Base-by-base conservation (phyloP, 2,329 filamentous ascomycete species). In the Emergomyces pasteurianus region DNA sequence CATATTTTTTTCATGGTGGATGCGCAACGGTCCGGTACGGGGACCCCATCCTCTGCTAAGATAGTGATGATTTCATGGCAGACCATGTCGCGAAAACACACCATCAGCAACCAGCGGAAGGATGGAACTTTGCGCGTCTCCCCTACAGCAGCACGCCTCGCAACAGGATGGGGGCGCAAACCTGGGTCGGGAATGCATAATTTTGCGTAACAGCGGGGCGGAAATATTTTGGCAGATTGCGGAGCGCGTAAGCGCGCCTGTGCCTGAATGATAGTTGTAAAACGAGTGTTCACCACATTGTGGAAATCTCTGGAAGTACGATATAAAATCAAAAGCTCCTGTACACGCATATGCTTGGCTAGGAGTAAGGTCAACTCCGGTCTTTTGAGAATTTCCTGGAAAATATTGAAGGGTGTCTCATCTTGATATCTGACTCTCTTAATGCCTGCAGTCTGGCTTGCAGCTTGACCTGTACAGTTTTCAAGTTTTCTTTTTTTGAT, bases 41-140 rank as follows among this genome's bases (percentile, higher is more conserved):
- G 78, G 61, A 85, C 80, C 1, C 85, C 86, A 50, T 80, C 74
- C 16, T 80, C 75, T 0, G 81, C 81, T 65, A 91, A 76, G 14
- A 80, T 74, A 16, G 80, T 80, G n/a, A 88, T 70, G 64, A 90
- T 88, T 65, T 88, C 82, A 31, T 79, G 75, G 62, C 83, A 79
- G 42, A 79, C 78, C 46, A 77, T 75, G 64, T 87, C 76, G 12
- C 86, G 80, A 62, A 77, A 81, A 63, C 83, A 71, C 0, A 90
- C 78, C 81, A 92, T 85, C 61, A 82, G 78, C 7, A 90, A 77
- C 81, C 87, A 94, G 52, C 77, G 77, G 55, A 92, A 75, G 8
- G 82, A 80, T 0, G 88, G 88, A 1, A 88, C 79, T 26, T 73
- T 72, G 54, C 79, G 83, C 34, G 78, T 70, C 36, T 75, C 62